Percentiles rank a stretch among this genome's conserved stretches.
Evolutionary conservation across 2,329 filamentous ascomycete species (phyloP).

Genomic region (Aspergillus brasiliensis): DNA sequence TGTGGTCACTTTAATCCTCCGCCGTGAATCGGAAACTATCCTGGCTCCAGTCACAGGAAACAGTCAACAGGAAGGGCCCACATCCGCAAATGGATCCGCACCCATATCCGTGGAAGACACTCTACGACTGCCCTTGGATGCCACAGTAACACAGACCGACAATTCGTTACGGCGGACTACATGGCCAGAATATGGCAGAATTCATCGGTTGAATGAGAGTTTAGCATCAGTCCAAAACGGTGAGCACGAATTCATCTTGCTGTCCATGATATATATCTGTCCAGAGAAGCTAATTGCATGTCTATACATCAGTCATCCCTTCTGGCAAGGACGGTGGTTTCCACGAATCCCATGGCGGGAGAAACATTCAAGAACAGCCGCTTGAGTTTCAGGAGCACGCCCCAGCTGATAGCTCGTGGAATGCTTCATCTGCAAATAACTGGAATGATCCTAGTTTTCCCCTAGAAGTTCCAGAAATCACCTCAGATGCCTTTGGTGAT

Average conservation of each 20-base stretch:
- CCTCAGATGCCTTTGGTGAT: no score
- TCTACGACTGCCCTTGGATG: conserved; percentile 25
- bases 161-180: neutral
- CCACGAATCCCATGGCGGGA: no score
- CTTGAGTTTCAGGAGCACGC: no score
- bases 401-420: no score
- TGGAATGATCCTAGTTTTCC: conserved; percentile 11
- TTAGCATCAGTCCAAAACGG: conserved; percentile 28
- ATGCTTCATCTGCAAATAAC: conserved; percentile 5
- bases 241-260: neutral
- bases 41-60: conserved; percentile 22
- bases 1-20: conserved; percentile 27
- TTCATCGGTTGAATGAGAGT: conserved; percentile 26
- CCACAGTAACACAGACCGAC: neutral
- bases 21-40: conserved; percentile 28
- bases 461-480: no score
- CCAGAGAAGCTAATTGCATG: no score
- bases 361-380: no score
- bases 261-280: no score
- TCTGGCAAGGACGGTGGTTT: no score
- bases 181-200: conserved; percentile 14
- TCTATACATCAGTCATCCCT: no score
- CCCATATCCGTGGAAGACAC: conserved; percentile 28
- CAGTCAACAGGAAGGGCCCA: neutral
- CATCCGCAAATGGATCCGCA: no score